These are phyloP conservation scores for Eremothecium sinecaudum DNA, from an alignment of 1,139 yeast species.

Conservation along the genomic window DNA sequence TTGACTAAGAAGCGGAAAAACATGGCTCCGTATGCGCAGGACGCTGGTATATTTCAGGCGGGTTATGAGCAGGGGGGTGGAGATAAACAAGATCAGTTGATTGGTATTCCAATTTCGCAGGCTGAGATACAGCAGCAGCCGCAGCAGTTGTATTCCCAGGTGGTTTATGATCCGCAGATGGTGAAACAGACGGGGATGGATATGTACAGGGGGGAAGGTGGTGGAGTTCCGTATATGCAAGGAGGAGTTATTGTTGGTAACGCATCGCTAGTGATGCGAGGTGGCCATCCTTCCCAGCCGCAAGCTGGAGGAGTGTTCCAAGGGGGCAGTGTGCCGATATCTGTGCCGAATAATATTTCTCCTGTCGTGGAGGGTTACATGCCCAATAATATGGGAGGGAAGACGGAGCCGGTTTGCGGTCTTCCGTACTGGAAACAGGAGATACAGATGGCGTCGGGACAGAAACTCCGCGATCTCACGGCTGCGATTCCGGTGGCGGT, in stretches of 20 bases:
- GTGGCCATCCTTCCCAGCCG: not conserved
- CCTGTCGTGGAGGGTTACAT: not conserved
- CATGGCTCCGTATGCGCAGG: constrained; percentile 1
- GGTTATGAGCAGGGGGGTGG: not conserved
- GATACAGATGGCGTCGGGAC: constrained; percentile 1
- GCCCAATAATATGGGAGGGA: not conserved
- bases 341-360: not conserved
- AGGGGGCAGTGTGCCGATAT: not conserved
- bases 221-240: not conserved
- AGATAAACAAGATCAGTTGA: constrained; percentile 1
- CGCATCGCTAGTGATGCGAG: not conserved
- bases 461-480: constrained; percentile 8
- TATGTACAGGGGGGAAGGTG: not conserved
- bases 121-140: not conserved
- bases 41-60: not conserved
- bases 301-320: not conserved
- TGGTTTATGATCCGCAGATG: not conserved
- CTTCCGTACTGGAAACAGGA: constrained; percentile 8
- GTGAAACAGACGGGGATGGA: not conserved
- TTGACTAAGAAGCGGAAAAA: constrained; percentile 7
- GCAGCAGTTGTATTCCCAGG: not conserved
- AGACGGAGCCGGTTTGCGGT: too few relatives aligned
- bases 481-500: constrained; percentile 6
- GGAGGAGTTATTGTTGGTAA: not conserved
- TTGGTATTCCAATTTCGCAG: not conserved